These are phyloP conservation scores for Fusarium siculi DNA, from an alignment of 2,329 filamentous ascomycete genomes.

Conservation along the genomic window DNA sequence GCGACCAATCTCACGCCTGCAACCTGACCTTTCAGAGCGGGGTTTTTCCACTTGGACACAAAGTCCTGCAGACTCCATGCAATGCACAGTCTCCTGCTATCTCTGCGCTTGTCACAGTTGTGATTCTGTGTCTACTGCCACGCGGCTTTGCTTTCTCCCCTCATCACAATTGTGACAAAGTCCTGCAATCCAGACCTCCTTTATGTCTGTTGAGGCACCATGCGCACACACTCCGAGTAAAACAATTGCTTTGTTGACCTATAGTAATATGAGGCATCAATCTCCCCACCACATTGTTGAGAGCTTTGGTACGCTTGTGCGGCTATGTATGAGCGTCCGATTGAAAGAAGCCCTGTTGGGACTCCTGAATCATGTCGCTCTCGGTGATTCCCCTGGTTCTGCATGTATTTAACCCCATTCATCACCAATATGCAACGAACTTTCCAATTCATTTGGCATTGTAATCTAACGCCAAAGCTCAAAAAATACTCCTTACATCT, in stretches of 20 bases:
- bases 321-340: neutral
- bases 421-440: neutral
- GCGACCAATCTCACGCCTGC: neutral
- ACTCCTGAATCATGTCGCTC: neutral
- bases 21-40: neutral
- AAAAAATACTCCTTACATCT: neutral
- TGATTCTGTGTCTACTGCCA: neutral
- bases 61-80: neutral
- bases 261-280: neutral
- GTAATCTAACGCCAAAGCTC: neutral
- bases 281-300: neutral
- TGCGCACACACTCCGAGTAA: neutral
- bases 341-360: neutral
- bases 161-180: constrained; percentile 2
- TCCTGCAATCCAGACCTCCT: neutral
- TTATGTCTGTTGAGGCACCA: neutral
- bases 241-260: neutral
- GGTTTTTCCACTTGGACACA: neutral
- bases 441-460: neutral
- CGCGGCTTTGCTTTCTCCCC: neutral
- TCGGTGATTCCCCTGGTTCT: neutral
- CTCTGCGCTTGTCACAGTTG: neutral
- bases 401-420: neutral
- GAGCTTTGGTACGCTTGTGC: neutral
- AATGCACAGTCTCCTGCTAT: neutral